These are phyloP conservation scores for Schwanniomyces polymorphus DNA, from an alignment of 805 yeast genomes.

Conservation along the genomic window DNA sequence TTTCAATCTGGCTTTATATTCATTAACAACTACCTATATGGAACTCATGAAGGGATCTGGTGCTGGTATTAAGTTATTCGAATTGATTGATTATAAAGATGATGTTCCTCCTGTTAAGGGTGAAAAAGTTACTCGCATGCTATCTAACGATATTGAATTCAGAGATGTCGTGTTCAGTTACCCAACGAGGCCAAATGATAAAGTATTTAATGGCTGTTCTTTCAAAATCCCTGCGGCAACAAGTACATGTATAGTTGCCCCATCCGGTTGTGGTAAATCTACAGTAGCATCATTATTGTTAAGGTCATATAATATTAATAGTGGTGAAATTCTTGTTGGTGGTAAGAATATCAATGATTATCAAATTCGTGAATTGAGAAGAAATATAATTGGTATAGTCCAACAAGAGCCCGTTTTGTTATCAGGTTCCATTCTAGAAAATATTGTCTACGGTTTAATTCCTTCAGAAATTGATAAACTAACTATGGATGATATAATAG, in stretches of 20 bases:
- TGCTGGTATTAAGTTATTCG: slow-evolving; percentile 44
- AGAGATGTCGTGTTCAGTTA: slow-evolving; percentile 40
- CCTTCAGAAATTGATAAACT: slow-evolving; percentile 30
- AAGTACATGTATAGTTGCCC: slow-evolving; percentile 49
- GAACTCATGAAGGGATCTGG: slow-evolving; percentile 50
- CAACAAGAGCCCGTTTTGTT: slow-evolving; percentile 63
- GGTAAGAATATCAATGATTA: slow-evolving; percentile 48
- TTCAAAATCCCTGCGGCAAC: slow-evolving; percentile 36
- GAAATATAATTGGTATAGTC: slow-evolving; percentile 53
- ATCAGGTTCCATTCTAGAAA: slow-evolving; percentile 56
- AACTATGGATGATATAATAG: slow-evolving; percentile 41
- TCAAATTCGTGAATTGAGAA: slow-evolving; percentile 50
- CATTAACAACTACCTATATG: slow-evolving; percentile 45
- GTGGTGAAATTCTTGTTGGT: slow-evolving; percentile 52
- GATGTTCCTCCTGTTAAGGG: slow-evolving; percentile 39
- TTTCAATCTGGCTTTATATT: slow-evolving; percentile 44
- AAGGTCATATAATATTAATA: slow-evolving; percentile 50
- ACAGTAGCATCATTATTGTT: slow-evolving; percentile 56
- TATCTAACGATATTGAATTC: slow-evolving; percentile 36
- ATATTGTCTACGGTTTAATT: slow-evolving; percentile 53
- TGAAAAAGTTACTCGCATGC: slow-evolving; percentile 16
- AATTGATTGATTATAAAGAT: slow-evolving; percentile 37
- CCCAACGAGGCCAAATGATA: slow-evolving; percentile 38
- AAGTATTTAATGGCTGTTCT: slow-evolving; percentile 36
- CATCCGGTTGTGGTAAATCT: slow-evolving; percentile 63